Evolutionary conservation across 108 stramenopile species (phyloP).

Genomic region (Cyclotella atomus): DNA sequence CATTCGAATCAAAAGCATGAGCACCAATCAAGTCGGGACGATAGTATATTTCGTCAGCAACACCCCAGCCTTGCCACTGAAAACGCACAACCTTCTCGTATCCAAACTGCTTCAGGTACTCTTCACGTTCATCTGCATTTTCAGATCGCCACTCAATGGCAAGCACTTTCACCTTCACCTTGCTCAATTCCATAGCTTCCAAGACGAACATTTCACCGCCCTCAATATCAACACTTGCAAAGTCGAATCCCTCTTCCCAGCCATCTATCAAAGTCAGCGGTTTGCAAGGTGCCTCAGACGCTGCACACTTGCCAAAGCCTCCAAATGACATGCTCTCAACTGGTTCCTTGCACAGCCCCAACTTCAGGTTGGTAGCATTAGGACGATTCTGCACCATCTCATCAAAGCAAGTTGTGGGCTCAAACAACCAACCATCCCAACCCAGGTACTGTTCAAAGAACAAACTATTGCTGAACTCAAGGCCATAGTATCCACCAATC

Average conservation of each 20-base stretch:
- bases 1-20: neutral
- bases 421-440: conserved; percentile 31
- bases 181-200: conserved; percentile 11
- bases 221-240: conserved; percentile 23
- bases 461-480: conserved; percentile 15
- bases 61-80: neutral
- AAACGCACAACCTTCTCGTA: neutral
- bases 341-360: conserved; percentile 3
- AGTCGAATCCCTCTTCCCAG: conserved; percentile 21
- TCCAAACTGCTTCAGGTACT: conserved; percentile 18
- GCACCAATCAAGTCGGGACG: conserved; percentile 15
- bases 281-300: neutral
- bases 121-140: conserved; percentile 2
- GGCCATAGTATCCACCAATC: conserved; percentile 20
- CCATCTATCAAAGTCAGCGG: conserved; percentile 4
- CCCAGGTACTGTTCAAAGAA: conserved; percentile 24
- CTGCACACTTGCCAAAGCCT: conserved; percentile 19
- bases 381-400: conserved; percentile 4
- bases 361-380: neutral
- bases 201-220: conserved; percentile 15
- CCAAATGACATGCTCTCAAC: neutral
- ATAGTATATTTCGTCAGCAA: conserved; percentile 18
- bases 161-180: conserved; percentile 11
- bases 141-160: conserved; percentile 17
- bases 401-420: conserved; percentile 24